Evolutionary conservation across 139 green algal genomes (phyloP).

Genomic region (Deuterostichococcus epilithicus): DNA sequence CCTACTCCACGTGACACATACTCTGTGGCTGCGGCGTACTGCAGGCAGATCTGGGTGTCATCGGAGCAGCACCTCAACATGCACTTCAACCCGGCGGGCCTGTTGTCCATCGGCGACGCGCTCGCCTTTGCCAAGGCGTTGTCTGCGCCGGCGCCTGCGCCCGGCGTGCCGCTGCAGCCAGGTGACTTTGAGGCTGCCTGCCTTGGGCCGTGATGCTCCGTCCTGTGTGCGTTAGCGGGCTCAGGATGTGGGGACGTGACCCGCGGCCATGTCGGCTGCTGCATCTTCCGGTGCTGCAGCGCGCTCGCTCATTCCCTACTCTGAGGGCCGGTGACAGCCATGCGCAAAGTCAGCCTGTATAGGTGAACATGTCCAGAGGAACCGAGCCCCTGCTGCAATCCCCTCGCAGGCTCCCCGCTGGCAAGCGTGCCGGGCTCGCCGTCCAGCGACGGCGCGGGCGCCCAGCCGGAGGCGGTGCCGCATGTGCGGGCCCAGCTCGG

Average conservation of each 20-base stretch:
- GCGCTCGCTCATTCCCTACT: no score
- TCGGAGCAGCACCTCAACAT: slow-evolving; percentile 62
- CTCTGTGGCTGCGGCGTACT: no score
- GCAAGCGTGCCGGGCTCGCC: neutral
- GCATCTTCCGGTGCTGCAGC: no score
- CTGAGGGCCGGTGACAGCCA: no score
- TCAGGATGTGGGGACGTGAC: no score
- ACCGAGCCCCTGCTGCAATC: neutral
- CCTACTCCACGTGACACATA: no score
- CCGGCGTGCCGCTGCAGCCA: neutral
- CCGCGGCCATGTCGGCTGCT: no score
- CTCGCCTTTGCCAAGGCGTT: slow-evolving; percentile 48
- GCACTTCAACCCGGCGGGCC: slow-evolving; percentile 70
- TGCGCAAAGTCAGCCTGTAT: no score
- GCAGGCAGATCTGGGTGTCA: slow-evolving; percentile 59
- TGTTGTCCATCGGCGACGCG: slow-evolving; percentile 70
- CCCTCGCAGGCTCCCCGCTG: neutral
- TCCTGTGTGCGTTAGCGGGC: no score
- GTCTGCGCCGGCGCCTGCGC: neutral
- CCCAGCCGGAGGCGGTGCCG: slow-evolving; percentile 1
- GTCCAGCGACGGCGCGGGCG: neutral
- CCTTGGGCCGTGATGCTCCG: no score
- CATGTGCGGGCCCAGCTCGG: neutral
- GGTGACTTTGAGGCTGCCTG: neutral
- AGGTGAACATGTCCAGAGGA: no score